Conservation (phyloP, 139 green algal species). For the Pseudopediastrum boryanum region DNA sequence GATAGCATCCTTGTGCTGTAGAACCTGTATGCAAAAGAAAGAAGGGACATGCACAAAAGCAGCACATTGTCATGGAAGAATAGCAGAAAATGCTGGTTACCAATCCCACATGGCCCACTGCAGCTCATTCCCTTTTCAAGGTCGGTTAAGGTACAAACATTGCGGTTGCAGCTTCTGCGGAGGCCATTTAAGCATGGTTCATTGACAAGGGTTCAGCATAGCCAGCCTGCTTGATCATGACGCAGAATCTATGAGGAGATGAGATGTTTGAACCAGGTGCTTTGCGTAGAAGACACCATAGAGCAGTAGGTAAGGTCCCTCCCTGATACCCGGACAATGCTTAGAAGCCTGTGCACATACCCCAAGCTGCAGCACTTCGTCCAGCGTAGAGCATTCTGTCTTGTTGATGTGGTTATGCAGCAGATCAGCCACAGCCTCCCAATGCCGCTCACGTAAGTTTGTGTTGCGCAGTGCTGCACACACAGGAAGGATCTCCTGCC, state of each 20-base stretch:
- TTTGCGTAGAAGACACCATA: neutral
- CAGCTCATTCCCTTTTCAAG: too few species aligned
- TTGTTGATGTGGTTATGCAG: slow-evolving; percentile 33
- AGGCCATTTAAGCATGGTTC: neutral
- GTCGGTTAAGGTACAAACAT: too few species aligned
- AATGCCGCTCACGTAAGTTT: slow-evolving; percentile 74
- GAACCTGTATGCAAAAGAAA: slow-evolving; percentile 44
- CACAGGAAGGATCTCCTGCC: slow-evolving; percentile 57
- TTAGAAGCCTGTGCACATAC: slow-evolving; percentile 1
- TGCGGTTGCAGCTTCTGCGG: too few species aligned
- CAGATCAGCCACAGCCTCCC: slow-evolving; percentile 64
- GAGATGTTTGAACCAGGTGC: neutral
- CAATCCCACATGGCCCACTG: too few species aligned
- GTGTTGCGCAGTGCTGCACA: slow-evolving; percentile 68
- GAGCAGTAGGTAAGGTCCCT: neutral
- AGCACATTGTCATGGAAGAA: neutral
- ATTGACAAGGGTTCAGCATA: neutral
- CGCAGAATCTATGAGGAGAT: neutral
- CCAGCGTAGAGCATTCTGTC: neutral
- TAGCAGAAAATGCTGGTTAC: too few species aligned
- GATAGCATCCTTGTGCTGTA: slow-evolving; percentile 62
- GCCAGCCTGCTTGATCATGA: neutral
- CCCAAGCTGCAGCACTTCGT: neutral
- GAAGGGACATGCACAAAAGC: neutral
- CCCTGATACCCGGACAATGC: neutral